A percentile compares a stretch with the other conserved stretches of the same genome.
These are phyloP conservation scores for Basidiobolus meristosporus DNA, from an alignment of 371 early-diverging fungal species.

Conservation along the genomic window DNA sequence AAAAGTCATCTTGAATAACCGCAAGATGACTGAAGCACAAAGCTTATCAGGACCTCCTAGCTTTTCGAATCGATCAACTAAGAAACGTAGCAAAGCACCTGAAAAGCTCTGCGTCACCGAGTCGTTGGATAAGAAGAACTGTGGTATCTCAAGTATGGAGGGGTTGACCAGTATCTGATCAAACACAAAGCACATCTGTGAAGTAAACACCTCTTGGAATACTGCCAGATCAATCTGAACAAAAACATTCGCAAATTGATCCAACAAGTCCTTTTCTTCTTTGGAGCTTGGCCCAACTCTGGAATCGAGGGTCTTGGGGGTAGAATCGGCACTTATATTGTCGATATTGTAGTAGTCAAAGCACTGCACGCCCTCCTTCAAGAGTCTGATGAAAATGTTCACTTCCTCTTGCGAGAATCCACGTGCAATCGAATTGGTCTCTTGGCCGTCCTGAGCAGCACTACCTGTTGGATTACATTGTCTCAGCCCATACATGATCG, in stretches of 20 bases:
- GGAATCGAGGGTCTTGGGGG: slow-evolving; percentile 7
- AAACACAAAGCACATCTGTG: slow-evolving; percentile 74
- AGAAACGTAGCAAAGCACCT: slow-evolving; percentile 50
- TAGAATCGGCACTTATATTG: slow-evolving; percentile 4
- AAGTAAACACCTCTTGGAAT: slow-evolving; percentile 86
- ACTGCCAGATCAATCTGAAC: slow-evolving; percentile 72
- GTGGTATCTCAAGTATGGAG: slow-evolving; percentile 66
- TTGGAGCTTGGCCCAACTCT: slow-evolving; percentile 23
- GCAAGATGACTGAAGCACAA: slow-evolving; percentile 62
- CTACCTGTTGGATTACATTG: slow-evolving; percentile 24
- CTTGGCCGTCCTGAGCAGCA: slow-evolving; percentile 5
- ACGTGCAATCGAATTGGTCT: slow-evolving; percentile 17
- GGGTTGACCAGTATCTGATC: slow-evolving; percentile 63
- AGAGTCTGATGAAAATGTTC: slow-evolving; percentile 37
- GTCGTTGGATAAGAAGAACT: slow-evolving; percentile 73
- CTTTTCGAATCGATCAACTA: slow-evolving; percentile 66
- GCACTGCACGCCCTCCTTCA: slow-evolving; percentile 70
- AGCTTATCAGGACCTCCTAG: slow-evolving; percentile 60
- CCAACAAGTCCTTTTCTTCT: slow-evolving; percentile 79
- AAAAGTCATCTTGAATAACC: slow-evolving; percentile 84
- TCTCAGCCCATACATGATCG: slow-evolving; percentile 51
- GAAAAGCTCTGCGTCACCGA: slow-evolving; percentile 58
- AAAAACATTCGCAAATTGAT: slow-evolving; percentile 79
- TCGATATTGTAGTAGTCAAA: slow-evolving; percentile 75
- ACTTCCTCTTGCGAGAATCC: slow-evolving; percentile 55